Conservation (phyloP, 257 asterid species). For the Nicotiana tabacum region DNA sequence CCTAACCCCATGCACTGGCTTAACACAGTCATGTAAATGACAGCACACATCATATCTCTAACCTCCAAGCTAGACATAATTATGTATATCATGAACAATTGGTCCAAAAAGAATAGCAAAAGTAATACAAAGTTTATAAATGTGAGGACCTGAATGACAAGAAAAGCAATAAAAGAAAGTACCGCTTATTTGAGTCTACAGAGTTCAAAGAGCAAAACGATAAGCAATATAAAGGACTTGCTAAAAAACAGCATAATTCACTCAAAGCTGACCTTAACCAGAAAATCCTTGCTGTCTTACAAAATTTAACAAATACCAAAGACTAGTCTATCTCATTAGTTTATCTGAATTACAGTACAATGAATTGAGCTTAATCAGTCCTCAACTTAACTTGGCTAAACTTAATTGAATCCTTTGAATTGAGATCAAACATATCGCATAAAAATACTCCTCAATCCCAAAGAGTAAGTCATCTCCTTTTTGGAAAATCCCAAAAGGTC, state of each 20-base stretch:
- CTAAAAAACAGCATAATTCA: background rate
- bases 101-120: too few relatives aligned
- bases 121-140: too few relatives aligned
- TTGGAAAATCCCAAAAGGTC: background rate
- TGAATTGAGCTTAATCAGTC: background rate
- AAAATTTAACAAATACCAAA: background rate
- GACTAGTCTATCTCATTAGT: background rate
- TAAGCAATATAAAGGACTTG: background rate
- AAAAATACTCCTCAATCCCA: background rate
- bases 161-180: too few relatives aligned
- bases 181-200: background rate
- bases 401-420: background rate
- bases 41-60: background rate
- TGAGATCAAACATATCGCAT: background rate
- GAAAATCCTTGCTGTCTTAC: background rate
- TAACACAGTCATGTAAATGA: background rate
- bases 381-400: background rate
- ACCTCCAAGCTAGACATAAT: background rate
- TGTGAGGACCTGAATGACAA: too few relatives aligned
- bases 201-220: background rate
- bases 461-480: background rate
- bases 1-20: background rate
- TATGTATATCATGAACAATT: background rate
- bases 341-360: background rate
- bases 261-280: background rate